Conservation (phyloP, 352 stramenopile species). For the Saprolegnia parasitica region DNA sequence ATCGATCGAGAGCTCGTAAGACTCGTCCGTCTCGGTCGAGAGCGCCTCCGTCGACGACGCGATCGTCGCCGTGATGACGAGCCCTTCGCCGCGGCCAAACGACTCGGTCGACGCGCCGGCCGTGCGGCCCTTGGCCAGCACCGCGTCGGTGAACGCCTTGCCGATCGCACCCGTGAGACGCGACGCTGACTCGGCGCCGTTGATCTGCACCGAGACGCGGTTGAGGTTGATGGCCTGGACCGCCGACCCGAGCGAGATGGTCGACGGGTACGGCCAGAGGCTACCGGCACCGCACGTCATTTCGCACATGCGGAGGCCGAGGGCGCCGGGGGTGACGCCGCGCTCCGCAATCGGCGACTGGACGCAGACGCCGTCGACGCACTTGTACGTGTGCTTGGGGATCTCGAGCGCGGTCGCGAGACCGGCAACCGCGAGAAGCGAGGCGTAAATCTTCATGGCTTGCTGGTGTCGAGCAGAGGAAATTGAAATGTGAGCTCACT, state of each 20-base stretch:
- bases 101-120: background rate
- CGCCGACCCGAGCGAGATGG: background rate
- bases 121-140: background rate
- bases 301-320: slow-evolving; percentile 27
- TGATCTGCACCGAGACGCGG: background rate
- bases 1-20: slow-evolving; percentile 22
- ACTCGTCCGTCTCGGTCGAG: slow-evolving; percentile 23
- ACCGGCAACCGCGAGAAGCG: background rate
- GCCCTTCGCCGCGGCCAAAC: background rate
- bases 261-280: slow-evolving; percentile 10
- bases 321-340: background rate
- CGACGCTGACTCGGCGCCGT: background rate
- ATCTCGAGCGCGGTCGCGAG: background rate
- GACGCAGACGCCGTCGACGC: slow-evolving; percentile 3
- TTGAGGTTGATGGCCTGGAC: background rate
- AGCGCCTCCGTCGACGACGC: slow-evolving; percentile 2
- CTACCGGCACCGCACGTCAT: slow-evolving; percentile 27
- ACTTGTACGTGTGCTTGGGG: slow-evolving; percentile 15
- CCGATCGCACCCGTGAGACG: background rate
- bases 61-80: slow-evolving; percentile 8
- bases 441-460: background rate
- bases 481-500: too few relatives aligned
- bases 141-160: background rate
- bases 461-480: background rate
- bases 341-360: background rate